Conservation (phyloP, 129 eudicot species). For the Kitagawia praeruptora region DNA sequence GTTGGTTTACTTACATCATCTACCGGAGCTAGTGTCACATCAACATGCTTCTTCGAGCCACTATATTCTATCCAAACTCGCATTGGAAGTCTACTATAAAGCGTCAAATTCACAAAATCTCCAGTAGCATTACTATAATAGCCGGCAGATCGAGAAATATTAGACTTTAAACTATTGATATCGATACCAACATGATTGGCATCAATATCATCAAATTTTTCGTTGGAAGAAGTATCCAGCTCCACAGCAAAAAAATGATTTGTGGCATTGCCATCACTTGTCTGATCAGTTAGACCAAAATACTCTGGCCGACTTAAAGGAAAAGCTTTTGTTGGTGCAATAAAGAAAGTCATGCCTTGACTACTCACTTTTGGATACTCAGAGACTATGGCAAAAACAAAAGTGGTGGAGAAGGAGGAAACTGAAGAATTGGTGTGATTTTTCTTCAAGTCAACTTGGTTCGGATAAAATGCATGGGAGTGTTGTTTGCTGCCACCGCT, state of each 20-base stretch:
- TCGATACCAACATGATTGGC: constrained; percentile 31
- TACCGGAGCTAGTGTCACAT: constrained; percentile 28
- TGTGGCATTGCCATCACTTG: constrained; percentile 16
- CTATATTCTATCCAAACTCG: constrained; percentile 38
- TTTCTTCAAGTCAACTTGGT: neutral
- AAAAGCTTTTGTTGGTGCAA: constrained; percentile 9
- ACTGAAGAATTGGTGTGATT: neutral
- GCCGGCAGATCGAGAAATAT: constrained; percentile 15
- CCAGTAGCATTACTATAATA: constrained; percentile 15
- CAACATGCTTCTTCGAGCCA: constrained; percentile 11
- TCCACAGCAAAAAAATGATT: constrained; percentile 30
- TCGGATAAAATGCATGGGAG: neutral
- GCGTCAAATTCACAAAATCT: constrained; percentile 11
- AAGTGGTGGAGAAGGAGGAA: neutral
- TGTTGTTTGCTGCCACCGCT: neutral
- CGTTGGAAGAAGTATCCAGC: constrained; percentile 23
- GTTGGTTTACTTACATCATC: constrained; percentile 19
- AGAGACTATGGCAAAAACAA: neutral
- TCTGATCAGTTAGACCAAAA: constrained; percentile 19
- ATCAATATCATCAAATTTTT: constrained; percentile 21
- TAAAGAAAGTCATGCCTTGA: neutral
- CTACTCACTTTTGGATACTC: neutral
- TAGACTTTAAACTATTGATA: constrained; percentile 23
- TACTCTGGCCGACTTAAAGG: constrained; percentile 11
- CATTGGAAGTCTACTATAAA: constrained; percentile 22